A percentile compares a stretch with the other conserved stretches of the same genome.
These are phyloP conservation scores for Fragaria vesca DNA, from an alignment of 306 rosid genomes.

Conservation along the genomic window DNA sequence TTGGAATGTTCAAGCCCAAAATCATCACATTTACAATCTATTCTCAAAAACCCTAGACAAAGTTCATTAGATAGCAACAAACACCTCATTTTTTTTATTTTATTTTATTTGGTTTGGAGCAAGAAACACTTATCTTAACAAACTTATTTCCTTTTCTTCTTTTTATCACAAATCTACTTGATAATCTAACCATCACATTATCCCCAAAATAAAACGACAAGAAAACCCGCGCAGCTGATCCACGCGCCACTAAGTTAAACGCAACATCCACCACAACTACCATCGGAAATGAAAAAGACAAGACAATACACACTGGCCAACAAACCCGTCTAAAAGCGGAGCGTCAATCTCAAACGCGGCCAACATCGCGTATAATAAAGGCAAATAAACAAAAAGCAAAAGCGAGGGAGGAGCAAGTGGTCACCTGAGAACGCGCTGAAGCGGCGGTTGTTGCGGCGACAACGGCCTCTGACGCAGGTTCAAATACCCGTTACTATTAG, in stretches of 20 bases:
- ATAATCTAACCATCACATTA: neutral
- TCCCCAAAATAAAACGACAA: neutral
- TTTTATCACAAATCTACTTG: neutral
- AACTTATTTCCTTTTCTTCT: neutral
- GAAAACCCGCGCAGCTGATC: neutral
- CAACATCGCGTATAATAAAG: neutral
- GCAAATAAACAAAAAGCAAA: no score
- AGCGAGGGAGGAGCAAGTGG: neutral
- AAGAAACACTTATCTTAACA: neutral
- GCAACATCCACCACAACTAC: neutral
- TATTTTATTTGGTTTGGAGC: no score
- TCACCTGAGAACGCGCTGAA: slow-evolving; percentile 75
- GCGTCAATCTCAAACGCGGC: neutral
- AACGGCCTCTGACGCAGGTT: slow-evolving; percentile 82
- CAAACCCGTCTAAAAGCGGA: neutral
- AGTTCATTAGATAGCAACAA: neutral
- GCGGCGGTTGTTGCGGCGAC: slow-evolving; percentile 69
- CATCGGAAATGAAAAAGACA: neutral
- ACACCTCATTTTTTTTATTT: neutral
- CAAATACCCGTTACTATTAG: slow-evolving; percentile 40
- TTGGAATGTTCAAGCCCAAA: slow-evolving; percentile 9
- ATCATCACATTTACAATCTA: neutral
- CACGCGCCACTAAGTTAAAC: slow-evolving; percentile 18
- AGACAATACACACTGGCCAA: neutral
- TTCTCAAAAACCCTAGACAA: neutral